These are phyloP conservation scores for Penicillium polonicum DNA, from an alignment of 2,329 filamentous ascomycete genomes.

Conservation along the genomic window DNA sequence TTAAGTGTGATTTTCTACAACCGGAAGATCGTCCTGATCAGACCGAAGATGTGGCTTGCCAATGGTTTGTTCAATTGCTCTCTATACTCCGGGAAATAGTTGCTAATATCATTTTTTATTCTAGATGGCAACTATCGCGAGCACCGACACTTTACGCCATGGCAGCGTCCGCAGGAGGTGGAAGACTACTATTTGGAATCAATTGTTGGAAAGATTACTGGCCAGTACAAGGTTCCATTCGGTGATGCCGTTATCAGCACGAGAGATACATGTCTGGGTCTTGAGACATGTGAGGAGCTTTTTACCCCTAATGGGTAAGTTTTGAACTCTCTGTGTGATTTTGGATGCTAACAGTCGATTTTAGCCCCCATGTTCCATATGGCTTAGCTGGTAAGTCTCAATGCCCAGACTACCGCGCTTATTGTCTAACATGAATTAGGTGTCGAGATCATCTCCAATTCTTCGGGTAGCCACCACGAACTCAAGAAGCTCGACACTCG, in stretches of 20 bases:
- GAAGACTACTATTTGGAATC: constrained; percentile 66
- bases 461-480: constrained; percentile 65
- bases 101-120: background rate
- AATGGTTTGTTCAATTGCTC: constrained; percentile 45
- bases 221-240: constrained; percentile 60
- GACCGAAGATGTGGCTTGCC: constrained; percentile 70
- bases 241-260: constrained; percentile 67
- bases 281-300: constrained; percentile 68
- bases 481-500: constrained; percentile 65
- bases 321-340: background rate
- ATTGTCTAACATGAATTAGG: constrained; percentile 31
- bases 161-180: constrained; percentile 55
- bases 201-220: constrained; percentile 57
- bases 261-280: constrained; percentile 61
- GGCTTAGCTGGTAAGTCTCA: constrained; percentile 48
- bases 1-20: constrained; percentile 59
- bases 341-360: background rate
- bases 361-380: constrained; percentile 42
- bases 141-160: constrained; percentile 63
- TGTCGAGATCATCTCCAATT: constrained; percentile 71
- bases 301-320: constrained; percentile 55
- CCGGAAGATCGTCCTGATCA: constrained; percentile 67
- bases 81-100: background rate
- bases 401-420: constrained; percentile 24
- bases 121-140: constrained; percentile 63